Evolutionary conservation across 495 filamentous ascomycete species (phyloP), one percentile per base, ranked within the genome.

Genomic region (Aspergillus biplanus): DNA sequence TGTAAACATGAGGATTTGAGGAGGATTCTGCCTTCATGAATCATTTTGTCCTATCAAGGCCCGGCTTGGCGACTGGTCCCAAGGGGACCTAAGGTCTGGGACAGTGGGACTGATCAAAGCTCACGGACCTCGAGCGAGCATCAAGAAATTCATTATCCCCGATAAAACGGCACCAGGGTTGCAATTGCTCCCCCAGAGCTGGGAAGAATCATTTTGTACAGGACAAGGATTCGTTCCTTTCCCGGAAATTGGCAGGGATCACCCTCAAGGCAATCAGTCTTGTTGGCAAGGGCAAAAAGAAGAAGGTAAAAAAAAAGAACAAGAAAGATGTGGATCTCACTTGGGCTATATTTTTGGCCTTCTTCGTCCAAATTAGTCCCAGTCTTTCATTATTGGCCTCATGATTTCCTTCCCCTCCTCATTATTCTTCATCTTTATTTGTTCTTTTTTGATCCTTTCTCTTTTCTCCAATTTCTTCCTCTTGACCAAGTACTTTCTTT

Each of bases 171-270:
- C 4, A 44, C 39, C 11, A 44, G n/a, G 39, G 39, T 11, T 15
- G 39, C 39, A 44, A 13, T 44, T 15, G 11, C n/a, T 44, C n/a
- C 39, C 39, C 8, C 11, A 4, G 0, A 5, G 39, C 39, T 44
- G 39, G n/a, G 27, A 50, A 50, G 16, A 27, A 18, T 15, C 32
- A 53, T 31, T 48, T 15, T 33, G 47, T 59, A 11, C 48, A 59
- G 39, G 49, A 48, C 47, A 46, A 58, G 56, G 35, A 54, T 58
- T 50, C 15, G 32, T 53, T 63, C 44, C 61, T 58, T 50, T 35
- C 16, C 54, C 16, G 56, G 50, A 56, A 53, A 44, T 49, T 16
- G 37, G 44, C 56, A 56, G 57, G 50, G 50, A 65, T 65, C 33
- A 50, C 56, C 57, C 33, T 56, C 21, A 42, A 47, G 48, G 34